Base-by-base conservation (phyloP, 257 asterid species). In the Leonotis leonurus region DNA sequence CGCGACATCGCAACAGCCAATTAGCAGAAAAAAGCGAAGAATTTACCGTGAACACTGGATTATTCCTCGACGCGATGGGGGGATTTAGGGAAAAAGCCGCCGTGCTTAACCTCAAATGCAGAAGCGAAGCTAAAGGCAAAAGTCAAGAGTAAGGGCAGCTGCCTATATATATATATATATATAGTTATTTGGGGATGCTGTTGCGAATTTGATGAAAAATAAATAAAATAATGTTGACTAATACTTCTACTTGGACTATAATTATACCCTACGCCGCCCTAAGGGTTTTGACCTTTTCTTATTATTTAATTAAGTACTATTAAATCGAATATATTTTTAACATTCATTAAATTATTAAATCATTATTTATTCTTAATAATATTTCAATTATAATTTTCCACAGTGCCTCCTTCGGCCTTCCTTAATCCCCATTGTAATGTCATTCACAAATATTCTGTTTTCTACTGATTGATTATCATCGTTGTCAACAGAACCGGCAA, bases 131-230 rank as follows among this genome's bases (percentile, higher is more conserved):
- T 12, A 20, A 44, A 30, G 54, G 61, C 24, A 49, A 67, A 35
- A 44, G 60, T 36, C 44, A 16, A 33, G 36, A 46, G 37, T 20
- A 4, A 12, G 44, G 67, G 62, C 37, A 8, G 17, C 46, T 30
- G 67, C 50, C 20, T 60, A 29, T 69, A 61, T 69, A 62, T 46
- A 65, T 46, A 11, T 61, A 40, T 24, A 16, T 41, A 8, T 59
- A 36, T 20, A 24, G 67, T 24, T 57, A 32, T 32, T 32, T 32
- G 4, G 6, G 37, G 53, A 26, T 4, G 45, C 36, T 46, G 44
- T 35, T 35, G 43, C 50, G 48, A 51, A 43, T n/a, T 2, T 40
- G 5, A 29, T 8, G 41, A 51, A 2, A 17, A 17, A 10, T 35
- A 35, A 13, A 52, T 40, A 64, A 16, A 49, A 39, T 41, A 25